A percentile compares a stretch with the other conserved stretches of the same genome.
phyloP scores from a whole-genome alignment of 306 rosid species.

The Begonia peltatifolia region DNA sequence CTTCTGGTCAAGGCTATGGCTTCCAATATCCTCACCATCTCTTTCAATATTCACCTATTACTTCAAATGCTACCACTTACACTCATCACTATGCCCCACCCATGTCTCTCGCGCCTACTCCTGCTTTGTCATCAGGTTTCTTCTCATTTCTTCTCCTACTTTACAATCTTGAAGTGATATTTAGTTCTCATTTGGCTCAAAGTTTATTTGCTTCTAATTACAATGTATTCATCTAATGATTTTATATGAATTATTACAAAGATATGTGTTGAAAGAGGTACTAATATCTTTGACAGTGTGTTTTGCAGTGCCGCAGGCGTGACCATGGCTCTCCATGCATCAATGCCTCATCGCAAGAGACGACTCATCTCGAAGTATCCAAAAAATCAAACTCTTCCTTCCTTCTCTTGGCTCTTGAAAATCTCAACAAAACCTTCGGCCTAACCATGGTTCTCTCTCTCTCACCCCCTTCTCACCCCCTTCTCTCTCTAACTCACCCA shows the following conservation, averaged over 20 bases:
- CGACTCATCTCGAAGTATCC: slow-evolving; percentile 30
- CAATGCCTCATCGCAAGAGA: slow-evolving; percentile 78
- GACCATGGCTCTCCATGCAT: slow-evolving; percentile 69
- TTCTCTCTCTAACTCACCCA: slow-evolving; percentile 39
- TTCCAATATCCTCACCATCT: slow-evolving; percentile 68
- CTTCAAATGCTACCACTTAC: slow-evolving; percentile 50
- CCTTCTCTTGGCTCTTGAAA: no score
- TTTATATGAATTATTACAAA: no score
- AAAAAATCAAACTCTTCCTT: neutral
- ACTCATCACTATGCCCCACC: slow-evolving; percentile 75
- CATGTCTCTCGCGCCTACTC: slow-evolving; percentile 81
- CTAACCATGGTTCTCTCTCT: slow-evolving; percentile 99
- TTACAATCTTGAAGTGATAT: no score
- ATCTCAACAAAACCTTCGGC: slow-evolving; percentile 29
- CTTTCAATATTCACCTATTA: slow-evolving; percentile 55
- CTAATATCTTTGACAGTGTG: slow-evolving; percentile 99
- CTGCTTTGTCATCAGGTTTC: slow-evolving; percentile 87
- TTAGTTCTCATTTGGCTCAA: no score
- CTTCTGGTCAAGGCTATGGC: slow-evolving; percentile 57
- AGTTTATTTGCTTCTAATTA: no score
- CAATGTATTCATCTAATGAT: no score
- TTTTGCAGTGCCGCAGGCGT: slow-evolving; percentile 99
- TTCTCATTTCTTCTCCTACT: neutral
- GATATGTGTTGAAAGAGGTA: slow-evolving; percentile 8
- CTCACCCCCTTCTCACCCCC: slow-evolving; percentile 23